Evolutionary conservation across 2,329 filamentous ascomycete genomes (phyloP), one percentile per base, ranked within the genome.

Genomic region (Pyrenochaeta sp.): DNA sequence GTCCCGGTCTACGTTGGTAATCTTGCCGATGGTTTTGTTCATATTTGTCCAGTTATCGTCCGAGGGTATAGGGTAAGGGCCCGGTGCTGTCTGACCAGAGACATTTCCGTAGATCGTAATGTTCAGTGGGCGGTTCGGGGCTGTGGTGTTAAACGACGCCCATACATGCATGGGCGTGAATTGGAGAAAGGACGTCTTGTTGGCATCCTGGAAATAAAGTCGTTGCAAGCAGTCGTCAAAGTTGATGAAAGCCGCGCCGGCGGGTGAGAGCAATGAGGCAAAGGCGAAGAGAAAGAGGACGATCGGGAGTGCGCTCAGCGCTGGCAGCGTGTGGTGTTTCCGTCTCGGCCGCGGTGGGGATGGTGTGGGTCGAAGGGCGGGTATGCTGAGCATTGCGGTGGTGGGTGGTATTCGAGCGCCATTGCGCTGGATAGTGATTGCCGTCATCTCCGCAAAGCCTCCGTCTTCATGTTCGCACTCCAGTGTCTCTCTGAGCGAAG

Each of bases 21-120:
- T 96, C 77, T 96, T 96, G 65, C 91, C 90, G 40, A 84, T 75
- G 0, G 80, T 84, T 35, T 78, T 67, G 23, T 80, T 81, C 1
- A 77, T 64, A 63, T 94, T 77, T 2, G 57, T 68, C 89, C 90
- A 78, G 32, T 77, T 73, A 0, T 82, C 70, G 63, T 83, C 80
- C 58, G 80, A 71, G 13, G 80, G 72, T 0, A 81, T 61, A 22
- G 90, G 90, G 39, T 90, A 81, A 2, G 72, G 48, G n/a, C 76
- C 74, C 9, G 73, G 65, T 2, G 78, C 77, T 30, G 81, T 78
- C 36, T 86, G 83, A 32, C 94, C 94, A 7, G 87, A 89, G 20
- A 97, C 90, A 71, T 97, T 96, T 37, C 92, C 93, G 76, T 90
- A 97, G 32, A 96, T 81, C 1, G 85, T 94, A 41, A 96, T 76